These are phyloP conservation scores for Arachnomyces sp. DNA, from an alignment of 2,329 filamentous ascomycete genomes.

Conservation along the genomic window DNA sequence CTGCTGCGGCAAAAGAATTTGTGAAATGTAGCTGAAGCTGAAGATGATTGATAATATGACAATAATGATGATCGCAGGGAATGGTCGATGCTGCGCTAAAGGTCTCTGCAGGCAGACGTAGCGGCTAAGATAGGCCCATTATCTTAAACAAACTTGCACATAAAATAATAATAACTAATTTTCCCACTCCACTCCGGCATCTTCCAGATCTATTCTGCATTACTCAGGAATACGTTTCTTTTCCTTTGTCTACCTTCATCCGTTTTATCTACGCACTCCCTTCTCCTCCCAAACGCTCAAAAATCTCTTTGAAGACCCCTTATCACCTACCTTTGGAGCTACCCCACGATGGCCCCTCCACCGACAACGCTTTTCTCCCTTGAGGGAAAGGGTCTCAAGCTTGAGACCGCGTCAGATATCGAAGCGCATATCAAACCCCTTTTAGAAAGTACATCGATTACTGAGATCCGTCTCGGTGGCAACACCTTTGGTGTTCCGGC, in stretches of 20 bases:
- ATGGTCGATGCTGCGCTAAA: slow-evolving; percentile 10
- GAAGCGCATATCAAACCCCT: slow-evolving; percentile 75
- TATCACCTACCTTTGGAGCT: slow-evolving; percentile 20
- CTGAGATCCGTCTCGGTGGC: slow-evolving; percentile 78
- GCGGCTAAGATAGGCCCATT: not conserved
- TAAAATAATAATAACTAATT: too few species aligned
- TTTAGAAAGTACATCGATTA: slow-evolving; percentile 62
- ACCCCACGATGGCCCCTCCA: slow-evolving; percentile 45
- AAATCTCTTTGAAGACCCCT: too few species aligned
- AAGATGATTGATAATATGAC: slow-evolving; percentile 13
- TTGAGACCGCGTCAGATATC: slow-evolving; percentile 80
- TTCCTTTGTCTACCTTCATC: not conserved
- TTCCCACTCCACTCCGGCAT: not conserved
- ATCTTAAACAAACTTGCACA: slow-evolving; percentile 8
- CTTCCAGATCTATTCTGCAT: not conserved
- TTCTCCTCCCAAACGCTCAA: too few species aligned
- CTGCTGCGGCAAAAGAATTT: too few species aligned
- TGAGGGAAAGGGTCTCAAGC: slow-evolving; percentile 85
- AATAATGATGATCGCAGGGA: too few species aligned
- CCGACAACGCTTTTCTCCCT: slow-evolving; percentile 65
- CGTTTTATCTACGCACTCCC: not conserved
- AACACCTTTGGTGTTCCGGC: slow-evolving; percentile 91
- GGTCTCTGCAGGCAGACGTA: slow-evolving; percentile 17
- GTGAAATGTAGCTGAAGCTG: not conserved
- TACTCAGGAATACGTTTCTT: not conserved